Base-by-base conservation (phyloP, 192 early-diverging fungal genomes). In the Linnemannia exigua region DNA sequence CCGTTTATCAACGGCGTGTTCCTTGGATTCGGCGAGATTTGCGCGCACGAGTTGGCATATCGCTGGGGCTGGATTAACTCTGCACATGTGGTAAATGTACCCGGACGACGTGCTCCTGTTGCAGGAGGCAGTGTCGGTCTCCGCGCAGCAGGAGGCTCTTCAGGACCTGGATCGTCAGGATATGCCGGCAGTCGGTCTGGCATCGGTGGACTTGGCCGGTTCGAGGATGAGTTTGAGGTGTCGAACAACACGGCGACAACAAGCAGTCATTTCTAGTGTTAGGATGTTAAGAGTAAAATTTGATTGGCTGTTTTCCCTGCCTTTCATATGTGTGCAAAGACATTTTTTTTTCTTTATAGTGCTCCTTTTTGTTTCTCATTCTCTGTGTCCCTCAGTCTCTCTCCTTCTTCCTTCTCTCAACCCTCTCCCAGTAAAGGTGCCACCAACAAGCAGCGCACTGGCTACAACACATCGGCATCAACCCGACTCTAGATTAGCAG, bases 21-120 rank as follows among this genome's bases (percentile, higher is more conserved):
- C 87, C 72, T 92, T n/a, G 95, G 95, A 5, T 93, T 96, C 89
- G 95, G 95, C 68, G 95, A 96, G 87, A 96, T 96, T 50, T 93
- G 93, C 79, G 95, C 95, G 69, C 95, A 96, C 85, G 95, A 96
- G 81, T 74, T 94, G 35, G 89, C 93, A 41, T 95, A 92, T 79
- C 90, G 91, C 31, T 94, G 92, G 91, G 95, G 95, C 11, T 96
- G 95, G 95, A 86, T 75, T 3, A 50, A 86, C 61, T 86, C 84
- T 41, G 68, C 78, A 36, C 84, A 80, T 74, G 74, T 80, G 11
- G 75, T 77, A 31, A 86, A 47, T 68, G 78, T 80, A 0, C 74
- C 73, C 19, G 84, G 84, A 46, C 58, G 84, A 46, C 36, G 68
- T 25, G n/a, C 70, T 17, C 68, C 68, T 25, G 33, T 41, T 19